Evolutionary conservation across 495 filamentous ascomycete species (phyloP).

Genomic region (Penicillium tannophilum): DNA sequence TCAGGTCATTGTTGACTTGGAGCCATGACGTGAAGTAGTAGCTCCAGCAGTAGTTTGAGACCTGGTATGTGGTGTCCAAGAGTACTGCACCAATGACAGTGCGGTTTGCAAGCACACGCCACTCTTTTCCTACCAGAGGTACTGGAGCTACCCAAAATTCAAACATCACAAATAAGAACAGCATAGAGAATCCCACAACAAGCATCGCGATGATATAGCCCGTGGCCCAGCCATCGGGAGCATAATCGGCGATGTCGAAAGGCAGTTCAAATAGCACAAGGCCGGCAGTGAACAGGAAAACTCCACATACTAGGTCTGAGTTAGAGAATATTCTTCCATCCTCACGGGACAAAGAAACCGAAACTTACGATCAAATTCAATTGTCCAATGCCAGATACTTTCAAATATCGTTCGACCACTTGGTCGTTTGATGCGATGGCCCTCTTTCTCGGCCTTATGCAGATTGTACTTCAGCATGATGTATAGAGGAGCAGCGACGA

Average conservation of each 20-base stretch:
- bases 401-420: constrained; percentile 21
- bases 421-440: constrained; percentile 32
- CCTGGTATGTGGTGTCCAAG: constrained; percentile 53
- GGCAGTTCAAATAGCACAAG: constrained; percentile 59
- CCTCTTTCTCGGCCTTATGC: constrained; percentile 38
- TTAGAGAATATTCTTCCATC: background rate
- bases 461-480: constrained; percentile 1
- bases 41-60: constrained; percentile 44
- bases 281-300: constrained; percentile 56
- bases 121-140: constrained; percentile 50
- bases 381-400: constrained; percentile 21
- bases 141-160: constrained; percentile 53
- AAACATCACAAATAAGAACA: constrained; percentile 55
- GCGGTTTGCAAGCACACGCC: constrained; percentile 42
- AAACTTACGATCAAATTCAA: constrained; percentile 26
- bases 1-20: constrained; percentile 65
- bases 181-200: constrained; percentile 50
- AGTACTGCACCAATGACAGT: constrained; percentile 58
- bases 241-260: constrained; percentile 50
- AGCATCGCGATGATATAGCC: constrained; percentile 53
- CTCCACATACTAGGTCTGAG: constrained; percentile 33
- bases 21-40: constrained; percentile 63
- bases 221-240: constrained; percentile 41
- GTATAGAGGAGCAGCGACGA: background rate
- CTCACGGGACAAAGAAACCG: constrained; percentile 14